phyloP scores from a whole-genome alignment of 2,329 filamentous ascomycete species.

The Lithohypha guttulata region DNA sequence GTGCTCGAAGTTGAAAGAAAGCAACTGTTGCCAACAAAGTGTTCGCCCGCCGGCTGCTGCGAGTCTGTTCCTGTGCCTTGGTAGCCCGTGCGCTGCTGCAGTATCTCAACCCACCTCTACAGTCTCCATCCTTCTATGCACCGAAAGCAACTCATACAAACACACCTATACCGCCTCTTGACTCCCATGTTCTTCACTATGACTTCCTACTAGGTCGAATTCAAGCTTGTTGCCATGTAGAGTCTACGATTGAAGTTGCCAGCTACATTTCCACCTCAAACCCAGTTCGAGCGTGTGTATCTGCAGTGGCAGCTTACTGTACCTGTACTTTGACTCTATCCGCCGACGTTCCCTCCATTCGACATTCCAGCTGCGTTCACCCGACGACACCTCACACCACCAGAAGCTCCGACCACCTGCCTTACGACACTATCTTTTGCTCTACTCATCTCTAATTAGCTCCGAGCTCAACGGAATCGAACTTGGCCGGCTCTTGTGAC shows the following conservation, averaged over 20 bases:
- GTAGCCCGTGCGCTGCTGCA: not conserved
- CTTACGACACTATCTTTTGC: no score
- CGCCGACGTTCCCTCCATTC: constrained; percentile 9
- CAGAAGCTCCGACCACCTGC: constrained; percentile 8
- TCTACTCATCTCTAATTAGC: constrained; percentile 2
- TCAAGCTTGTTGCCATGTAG: constrained; percentile 9
- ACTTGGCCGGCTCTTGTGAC: constrained; percentile 1
- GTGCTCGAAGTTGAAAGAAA: constrained; percentile 5
- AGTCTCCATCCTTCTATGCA: not conserved
- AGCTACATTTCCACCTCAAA: constrained; percentile 8
- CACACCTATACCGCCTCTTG: constrained; percentile 11
- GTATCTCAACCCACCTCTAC: constrained; percentile 1
- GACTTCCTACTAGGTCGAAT: constrained; percentile 9
- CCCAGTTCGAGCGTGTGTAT: constrained; percentile 8
- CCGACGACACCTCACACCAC: constrained; percentile 5
- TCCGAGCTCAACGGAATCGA: no score
- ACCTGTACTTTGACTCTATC: not conserved
- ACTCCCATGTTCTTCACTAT: constrained; percentile 6
- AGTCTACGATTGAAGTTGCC: constrained; percentile 7
- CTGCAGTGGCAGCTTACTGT: constrained; percentile 9
- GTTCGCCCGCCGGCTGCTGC: not conserved
- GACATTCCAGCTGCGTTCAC: constrained; percentile 10
- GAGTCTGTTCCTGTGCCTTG: not conserved
- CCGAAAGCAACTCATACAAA: constrained; percentile 5
- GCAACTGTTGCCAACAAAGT: constrained; percentile 2